These are phyloP conservation scores for Geotrichum bryndzae DNA, from an alignment of 1,139 yeast genomes.

Conservation along the genomic window DNA sequence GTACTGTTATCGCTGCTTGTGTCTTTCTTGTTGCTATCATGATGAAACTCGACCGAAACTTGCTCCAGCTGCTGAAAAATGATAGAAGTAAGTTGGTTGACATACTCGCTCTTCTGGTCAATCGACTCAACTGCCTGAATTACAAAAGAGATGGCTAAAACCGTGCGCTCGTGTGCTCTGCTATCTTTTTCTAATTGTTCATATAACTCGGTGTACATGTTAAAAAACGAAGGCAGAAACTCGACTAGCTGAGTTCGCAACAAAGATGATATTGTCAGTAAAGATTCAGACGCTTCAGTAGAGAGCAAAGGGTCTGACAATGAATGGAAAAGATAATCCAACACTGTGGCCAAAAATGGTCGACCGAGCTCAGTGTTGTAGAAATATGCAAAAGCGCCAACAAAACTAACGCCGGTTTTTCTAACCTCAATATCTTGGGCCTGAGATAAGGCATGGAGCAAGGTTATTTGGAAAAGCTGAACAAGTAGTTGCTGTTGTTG, in stretches of 20 bases:
- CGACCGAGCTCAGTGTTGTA: slow-evolving; percentile 31
- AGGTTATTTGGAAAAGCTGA: slow-evolving; percentile 22
- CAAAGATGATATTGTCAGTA: slow-evolving; percentile 35
- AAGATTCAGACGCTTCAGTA: slow-evolving; percentile 34
- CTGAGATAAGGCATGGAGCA: slow-evolving; percentile 30
- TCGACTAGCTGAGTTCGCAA: slow-evolving; percentile 28
- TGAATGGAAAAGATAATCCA: slow-evolving; percentile 35
- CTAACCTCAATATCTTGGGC: slow-evolving; percentile 28
- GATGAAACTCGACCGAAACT: slow-evolving; percentile 5
- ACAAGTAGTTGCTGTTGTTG: not conserved
- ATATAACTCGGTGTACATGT: slow-evolving; percentile 26
- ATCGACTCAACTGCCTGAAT: slow-evolving; percentile 30
- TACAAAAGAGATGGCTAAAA: slow-evolving; percentile 35
- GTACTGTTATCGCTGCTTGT: not conserved
- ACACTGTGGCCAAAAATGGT: slow-evolving; percentile 27
- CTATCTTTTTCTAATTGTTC: slow-evolving; percentile 8
- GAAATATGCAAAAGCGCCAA: slow-evolving; percentile 34
- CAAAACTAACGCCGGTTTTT: slow-evolving; percentile 34
- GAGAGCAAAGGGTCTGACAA: slow-evolving; percentile 29
- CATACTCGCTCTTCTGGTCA: slow-evolving; percentile 24
- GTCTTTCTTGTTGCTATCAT: not conserved
- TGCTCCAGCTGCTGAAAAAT: slow-evolving; percentile 22
- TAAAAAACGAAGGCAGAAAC: slow-evolving; percentile 31
- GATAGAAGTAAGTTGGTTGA: slow-evolving; percentile 26
- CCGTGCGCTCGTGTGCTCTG: slow-evolving; percentile 34